Conservation (phyloP, 2,329 filamentous ascomycete species). For the Thermothelomyces thermophilus region DNA sequence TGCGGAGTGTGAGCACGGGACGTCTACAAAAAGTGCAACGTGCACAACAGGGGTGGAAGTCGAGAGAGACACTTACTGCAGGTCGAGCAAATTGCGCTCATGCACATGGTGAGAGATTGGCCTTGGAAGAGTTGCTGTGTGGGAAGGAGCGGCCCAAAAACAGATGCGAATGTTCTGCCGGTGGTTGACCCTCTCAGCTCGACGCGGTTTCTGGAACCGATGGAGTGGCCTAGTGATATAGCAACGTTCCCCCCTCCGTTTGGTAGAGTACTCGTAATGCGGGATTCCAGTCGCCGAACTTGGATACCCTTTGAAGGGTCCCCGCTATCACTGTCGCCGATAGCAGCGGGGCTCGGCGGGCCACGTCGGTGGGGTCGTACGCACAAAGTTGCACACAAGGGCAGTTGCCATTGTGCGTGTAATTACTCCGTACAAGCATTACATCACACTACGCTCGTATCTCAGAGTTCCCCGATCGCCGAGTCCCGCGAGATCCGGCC, state of each 20-base stretch:
- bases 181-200: not conserved
- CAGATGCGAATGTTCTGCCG: too few species aligned
- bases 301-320: not conserved
- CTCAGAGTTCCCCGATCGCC: not conserved
- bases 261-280: not conserved
- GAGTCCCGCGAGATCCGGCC: slow-evolving; percentile 2
- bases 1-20: slow-evolving; percentile 19
- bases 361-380: not conserved
- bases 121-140: not conserved
- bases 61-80: slow-evolving; percentile 34
- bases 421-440: too few species aligned
- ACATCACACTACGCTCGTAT: not conserved
- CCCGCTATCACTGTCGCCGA: slow-evolving; percentile 12
- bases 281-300: slow-evolving; percentile 13
- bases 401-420: too few species aligned
- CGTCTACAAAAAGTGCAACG: not conserved
- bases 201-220: not conserved
- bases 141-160: not conserved
- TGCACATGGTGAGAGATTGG: slow-evolving; percentile 36
- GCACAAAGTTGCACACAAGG: too few species aligned
- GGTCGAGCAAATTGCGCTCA: slow-evolving; percentile 34
- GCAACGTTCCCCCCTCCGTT: not conserved
- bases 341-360: not conserved
- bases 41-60: too few species aligned
- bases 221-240: not conserved